Evolutionary conservation across 768 basidiomycete species (phyloP).

Genomic region (Boletus rex-veris): DNA sequence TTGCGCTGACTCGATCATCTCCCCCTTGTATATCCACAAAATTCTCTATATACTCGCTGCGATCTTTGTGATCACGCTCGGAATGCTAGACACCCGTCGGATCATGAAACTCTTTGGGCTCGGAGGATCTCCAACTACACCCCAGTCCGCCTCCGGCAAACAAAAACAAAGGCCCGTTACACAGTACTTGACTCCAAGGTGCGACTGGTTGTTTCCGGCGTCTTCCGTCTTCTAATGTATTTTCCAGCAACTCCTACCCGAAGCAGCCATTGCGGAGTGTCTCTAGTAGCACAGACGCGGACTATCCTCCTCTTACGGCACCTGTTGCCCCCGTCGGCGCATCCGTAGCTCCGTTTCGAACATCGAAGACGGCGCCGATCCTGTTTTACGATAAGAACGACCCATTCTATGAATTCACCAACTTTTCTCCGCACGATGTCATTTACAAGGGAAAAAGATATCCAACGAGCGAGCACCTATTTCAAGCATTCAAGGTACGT

Average conservation of each 20-base stretch:
- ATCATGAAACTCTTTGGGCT: conserved; percentile 33
- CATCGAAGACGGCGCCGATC: conserved; percentile 36
- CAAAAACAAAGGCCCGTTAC: conserved; percentile 23
- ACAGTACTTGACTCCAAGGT: conserved; percentile 26
- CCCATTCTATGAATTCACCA: conserved; percentile 70
- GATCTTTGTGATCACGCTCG: conserved; percentile 20
- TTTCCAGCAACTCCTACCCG: conserved; percentile 10
- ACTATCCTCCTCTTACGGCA: conserved; percentile 34
- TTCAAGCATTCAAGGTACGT: conserved; percentile 67
- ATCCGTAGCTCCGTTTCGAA: conserved; percentile 28
- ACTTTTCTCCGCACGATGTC: conserved; percentile 67
- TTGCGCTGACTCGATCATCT: conserved; percentile 12
- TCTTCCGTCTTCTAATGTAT: not conserved
- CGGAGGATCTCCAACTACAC: conserved; percentile 25
- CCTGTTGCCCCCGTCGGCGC: conserved; percentile 27
- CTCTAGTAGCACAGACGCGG: conserved; percentile 9
- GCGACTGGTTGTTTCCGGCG: not conserved
- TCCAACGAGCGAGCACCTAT: conserved; percentile 75
- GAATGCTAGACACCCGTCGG: conserved; percentile 33
- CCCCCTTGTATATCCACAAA: conserved; percentile 14
- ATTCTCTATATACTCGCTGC: conserved; percentile 26
- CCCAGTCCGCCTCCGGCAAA: conserved; percentile 18
- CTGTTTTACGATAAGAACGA: conserved; percentile 63
- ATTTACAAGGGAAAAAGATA: conserved; percentile 60
- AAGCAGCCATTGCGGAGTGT: conserved; percentile 11